Conservation (phyloP, 1,284 basidiomycete species). For the Irpex lacteus region DNA sequence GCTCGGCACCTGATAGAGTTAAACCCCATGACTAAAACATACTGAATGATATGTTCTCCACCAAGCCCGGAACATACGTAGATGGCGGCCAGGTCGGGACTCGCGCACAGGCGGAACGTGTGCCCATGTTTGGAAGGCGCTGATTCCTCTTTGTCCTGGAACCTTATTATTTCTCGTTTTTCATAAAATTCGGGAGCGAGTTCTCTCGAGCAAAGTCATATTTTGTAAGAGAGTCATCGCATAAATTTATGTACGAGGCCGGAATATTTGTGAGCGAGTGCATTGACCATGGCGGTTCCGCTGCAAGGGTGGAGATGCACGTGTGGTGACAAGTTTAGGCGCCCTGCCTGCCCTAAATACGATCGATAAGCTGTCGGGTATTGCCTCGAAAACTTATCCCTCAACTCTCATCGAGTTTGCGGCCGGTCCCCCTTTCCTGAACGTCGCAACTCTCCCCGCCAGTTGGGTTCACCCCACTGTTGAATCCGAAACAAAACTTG, state of each 20-base stretch:
- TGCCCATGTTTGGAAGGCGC: no score
- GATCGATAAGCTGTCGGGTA: slow-evolving; percentile 29
- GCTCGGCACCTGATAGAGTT: neutral
- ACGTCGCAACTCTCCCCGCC: slow-evolving; percentile 16
- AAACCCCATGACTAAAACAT: neutral
- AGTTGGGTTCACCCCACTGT: slow-evolving; percentile 16
- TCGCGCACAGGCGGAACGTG: neutral
- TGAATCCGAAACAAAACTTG: slow-evolving; percentile 14
- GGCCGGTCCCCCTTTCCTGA: slow-evolving; percentile 24
- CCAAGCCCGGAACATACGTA: neutral
- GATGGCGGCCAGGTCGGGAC: neutral
- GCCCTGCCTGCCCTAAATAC: slow-evolving; percentile 31
- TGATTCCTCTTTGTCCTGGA: no score
- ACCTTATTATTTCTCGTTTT: no score
- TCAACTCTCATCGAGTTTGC: slow-evolving; percentile 23
- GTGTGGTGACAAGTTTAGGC: neutral
- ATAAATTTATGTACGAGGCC: no score
- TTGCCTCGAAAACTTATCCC: slow-evolving; percentile 18
- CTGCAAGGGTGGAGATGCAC: neutral
- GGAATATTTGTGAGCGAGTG: no score
- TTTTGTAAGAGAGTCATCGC: no score
- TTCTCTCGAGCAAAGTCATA: no score
- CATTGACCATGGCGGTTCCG: no score
- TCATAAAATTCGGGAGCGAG: no score
- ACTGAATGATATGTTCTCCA: neutral